phyloP scores from a whole-genome alignment of 768 basidiomycete species.

The Cantharellus anzutake region DNA sequence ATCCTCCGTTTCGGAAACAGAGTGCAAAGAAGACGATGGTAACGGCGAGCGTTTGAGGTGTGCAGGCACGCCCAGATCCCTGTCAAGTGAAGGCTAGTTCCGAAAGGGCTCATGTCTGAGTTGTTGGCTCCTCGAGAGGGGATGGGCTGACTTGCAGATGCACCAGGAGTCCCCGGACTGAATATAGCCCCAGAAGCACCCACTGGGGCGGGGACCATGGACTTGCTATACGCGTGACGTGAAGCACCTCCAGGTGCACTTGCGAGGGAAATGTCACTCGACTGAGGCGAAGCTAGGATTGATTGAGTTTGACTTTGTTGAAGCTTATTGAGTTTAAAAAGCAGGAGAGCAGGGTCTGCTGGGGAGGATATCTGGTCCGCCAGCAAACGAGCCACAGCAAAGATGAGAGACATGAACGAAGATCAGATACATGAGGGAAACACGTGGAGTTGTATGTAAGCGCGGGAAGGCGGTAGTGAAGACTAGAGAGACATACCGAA shows the following conservation, averaged over 20 bases:
- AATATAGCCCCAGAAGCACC: conserved; percentile 21
- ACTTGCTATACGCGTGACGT: conserved; percentile 50
- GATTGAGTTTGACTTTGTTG: conserved; percentile 38
- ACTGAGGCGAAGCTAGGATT: conserved; percentile 19
- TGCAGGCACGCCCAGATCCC: neutral
- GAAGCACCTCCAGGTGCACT: conserved; percentile 10
- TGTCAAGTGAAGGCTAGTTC: neutral
- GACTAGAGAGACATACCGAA: conserved; percentile 34
- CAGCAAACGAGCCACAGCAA: neutral
- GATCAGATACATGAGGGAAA: neutral
- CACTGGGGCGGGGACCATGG: conserved; percentile 32
- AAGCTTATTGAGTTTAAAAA: conserved; percentile 69
- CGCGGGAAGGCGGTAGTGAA: neutral
- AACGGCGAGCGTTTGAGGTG: neutral
- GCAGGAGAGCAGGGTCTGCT: conserved; percentile 63
- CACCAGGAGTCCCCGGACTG: neutral
- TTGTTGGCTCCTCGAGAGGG: neutral
- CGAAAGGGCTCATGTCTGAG: neutral
- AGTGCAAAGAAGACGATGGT: conserved; percentile 1
- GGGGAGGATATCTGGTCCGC: conserved; percentile 63
- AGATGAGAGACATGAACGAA: neutral
- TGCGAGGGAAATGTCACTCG: conserved; percentile 31
- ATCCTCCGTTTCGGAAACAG: conserved; percentile 7
- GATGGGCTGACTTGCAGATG: neutral
- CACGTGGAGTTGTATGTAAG: neutral